phyloP scores from a whole-genome alignment of 2,329 filamentous ascomycete genomes.

The Neonectria magnoliae region DNA sequence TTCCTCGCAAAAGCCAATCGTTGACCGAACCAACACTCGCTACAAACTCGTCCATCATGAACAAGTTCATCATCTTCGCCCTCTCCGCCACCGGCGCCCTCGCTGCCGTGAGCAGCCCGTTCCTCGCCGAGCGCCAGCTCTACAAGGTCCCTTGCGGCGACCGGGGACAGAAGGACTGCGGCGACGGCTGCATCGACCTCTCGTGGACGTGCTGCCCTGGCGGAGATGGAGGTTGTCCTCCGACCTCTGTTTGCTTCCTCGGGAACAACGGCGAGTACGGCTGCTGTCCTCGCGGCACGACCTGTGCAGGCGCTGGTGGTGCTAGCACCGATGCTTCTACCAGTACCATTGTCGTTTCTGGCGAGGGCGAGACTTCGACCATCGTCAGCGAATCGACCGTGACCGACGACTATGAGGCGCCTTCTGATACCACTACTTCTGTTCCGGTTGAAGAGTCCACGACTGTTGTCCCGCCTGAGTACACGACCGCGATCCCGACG shows the following conservation, averaged over 20 bases:
- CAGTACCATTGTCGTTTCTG: conserved; percentile 22
- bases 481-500: neutral
- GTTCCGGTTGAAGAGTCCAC: neutral
- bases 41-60: conserved; percentile 33
- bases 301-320: conserved; percentile 42
- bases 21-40: conserved; percentile 19
- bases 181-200: conserved; percentile 42
- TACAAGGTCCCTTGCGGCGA: conserved; percentile 37
- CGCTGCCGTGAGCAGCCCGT: conserved; percentile 28
- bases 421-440: neutral
- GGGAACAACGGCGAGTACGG: conserved; percentile 41
- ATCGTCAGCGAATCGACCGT: conserved; percentile 10
- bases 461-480: neutral
- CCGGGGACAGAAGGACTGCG: conserved; percentile 41
- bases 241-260: conserved; percentile 36
- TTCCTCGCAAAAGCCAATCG: conserved; percentile 5
- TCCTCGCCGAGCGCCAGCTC: conserved; percentile 35
- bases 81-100: conserved; percentile 34
- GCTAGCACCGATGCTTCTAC: conserved; percentile 30
- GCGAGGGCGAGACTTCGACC: conserved; percentile 21
- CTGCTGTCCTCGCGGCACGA: conserved; percentile 44
- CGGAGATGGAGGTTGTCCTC: conserved; percentile 41
- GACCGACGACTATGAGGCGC: conserved; percentile 6
- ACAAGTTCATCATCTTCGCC: conserved; percentile 39
- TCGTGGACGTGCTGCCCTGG: conserved; percentile 46